A percentile compares a stretch with the other conserved stretches of the same genome.
Conservation (phyloP, 2,329 filamentous ascomycete species). For the Rhexocercosporidium sp. region DNA sequence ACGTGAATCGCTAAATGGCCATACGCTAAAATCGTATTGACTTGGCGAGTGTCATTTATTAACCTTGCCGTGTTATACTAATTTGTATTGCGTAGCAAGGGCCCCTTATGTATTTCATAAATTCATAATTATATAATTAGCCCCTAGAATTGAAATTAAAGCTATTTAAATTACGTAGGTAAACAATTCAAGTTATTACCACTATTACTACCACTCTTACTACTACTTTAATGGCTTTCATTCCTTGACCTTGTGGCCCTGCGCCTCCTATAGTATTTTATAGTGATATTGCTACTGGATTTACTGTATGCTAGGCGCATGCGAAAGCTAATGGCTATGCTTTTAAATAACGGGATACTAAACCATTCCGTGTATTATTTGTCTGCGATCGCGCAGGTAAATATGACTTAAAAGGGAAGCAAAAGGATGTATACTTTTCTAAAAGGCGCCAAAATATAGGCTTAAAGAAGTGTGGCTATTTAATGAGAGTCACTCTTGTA, state of each 20-base stretch:
- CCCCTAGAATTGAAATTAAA: neutral
- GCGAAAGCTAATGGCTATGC: neutral
- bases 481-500: neutral
- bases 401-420: neutral
- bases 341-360: neutral
- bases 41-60: conserved; percentile 27
- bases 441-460: neutral
- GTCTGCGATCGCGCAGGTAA: neutral
- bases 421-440: too few species aligned
- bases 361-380: neutral
- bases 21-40: conserved; percentile 22
- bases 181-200: neutral
- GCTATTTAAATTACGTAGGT: neutral
- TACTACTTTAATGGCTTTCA: too few species aligned
- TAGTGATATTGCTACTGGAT: neutral
- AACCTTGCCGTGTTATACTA: neutral
- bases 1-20: conserved; percentile 38
- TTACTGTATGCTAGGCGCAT: neutral
- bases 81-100: neutral
- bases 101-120: neutral
- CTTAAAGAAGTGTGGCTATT: neutral
- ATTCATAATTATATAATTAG: neutral
- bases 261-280: neutral
- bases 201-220: too few species aligned
- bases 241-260: neutral